Percentiles rank a stretch among this genome's conserved stretches.
Evolutionary conservation across 768 basidiomycete genomes (phyloP).

Genomic region (Phylloporus rhodoxanthus): DNA sequence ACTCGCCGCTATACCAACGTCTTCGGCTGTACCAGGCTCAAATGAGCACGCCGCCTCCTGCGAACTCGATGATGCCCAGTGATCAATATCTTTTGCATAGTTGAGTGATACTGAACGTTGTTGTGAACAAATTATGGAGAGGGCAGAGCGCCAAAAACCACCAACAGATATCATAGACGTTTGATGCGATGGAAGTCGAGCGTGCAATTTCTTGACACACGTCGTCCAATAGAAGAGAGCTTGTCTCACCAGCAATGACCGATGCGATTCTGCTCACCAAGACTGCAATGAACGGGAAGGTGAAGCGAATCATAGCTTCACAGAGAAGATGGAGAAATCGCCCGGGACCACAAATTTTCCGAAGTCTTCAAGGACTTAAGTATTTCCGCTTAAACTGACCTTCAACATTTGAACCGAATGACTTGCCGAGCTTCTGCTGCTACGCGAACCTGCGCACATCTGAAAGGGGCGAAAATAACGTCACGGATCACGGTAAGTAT

Average conservation of each 20-base stretch:
- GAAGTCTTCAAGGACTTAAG: too few relatives aligned
- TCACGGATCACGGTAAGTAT: neutral
- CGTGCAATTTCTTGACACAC: neutral
- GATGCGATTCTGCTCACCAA: neutral
- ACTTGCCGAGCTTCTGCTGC: too few relatives aligned
- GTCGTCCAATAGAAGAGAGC: neutral
- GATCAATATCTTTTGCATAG: conserved; percentile 41
- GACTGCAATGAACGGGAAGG: neutral
- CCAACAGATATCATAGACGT: conserved; percentile 42
- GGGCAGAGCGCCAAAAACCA: neutral
- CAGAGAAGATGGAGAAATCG: neutral
- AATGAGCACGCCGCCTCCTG: conserved; percentile 48
- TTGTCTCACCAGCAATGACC: neutral
- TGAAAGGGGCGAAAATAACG: neutral
- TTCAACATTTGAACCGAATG: too few relatives aligned
- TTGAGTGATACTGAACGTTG: conserved; percentile 7
- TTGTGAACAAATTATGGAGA: neutral
- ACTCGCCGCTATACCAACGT: conserved; percentile 44
- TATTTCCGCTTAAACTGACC: too few relatives aligned
- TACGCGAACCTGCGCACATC: too few relatives aligned
- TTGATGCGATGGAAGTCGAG: conserved; percentile 35
- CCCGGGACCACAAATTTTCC: neutral
- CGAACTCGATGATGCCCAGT: conserved; percentile 49
- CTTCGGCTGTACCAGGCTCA: conserved; percentile 48
- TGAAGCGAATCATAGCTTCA: neutral